phyloP scores from a whole-genome alignment of 257 asterid genomes.

The Solanum chiquidenum region DNA sequence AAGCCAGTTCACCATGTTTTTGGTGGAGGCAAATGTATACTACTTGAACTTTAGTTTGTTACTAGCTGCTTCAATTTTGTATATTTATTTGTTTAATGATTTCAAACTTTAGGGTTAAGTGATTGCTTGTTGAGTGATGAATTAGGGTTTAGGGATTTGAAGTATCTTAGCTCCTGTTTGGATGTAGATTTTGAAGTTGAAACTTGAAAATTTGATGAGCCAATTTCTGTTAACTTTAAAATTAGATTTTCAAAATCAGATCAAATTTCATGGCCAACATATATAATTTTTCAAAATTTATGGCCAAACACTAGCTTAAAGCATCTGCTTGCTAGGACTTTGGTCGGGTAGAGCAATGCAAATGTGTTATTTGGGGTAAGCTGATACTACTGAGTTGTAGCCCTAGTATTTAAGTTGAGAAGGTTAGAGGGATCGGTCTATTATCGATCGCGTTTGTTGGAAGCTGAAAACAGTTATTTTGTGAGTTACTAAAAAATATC shows the following conservation, averaged over 20 bases:
- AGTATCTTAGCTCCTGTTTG: neutral
- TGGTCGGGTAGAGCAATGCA: neutral
- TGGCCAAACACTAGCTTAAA: neutral
- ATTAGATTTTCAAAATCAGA: too few species aligned
- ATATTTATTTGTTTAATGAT: neutral
- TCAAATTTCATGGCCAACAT: neutral
- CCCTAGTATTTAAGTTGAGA: neutral
- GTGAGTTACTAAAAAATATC: neutral
- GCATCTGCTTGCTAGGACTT: neutral
- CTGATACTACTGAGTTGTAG: neutral
- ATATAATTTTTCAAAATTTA: too few species aligned
- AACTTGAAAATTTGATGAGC: neutral
- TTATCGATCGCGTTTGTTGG: neutral
- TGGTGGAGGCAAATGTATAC: slow-evolving; percentile 72
- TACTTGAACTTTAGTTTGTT: neutral
- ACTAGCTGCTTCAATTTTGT: neutral
- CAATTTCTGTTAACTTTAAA: too few species aligned
- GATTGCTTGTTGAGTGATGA: neutral
- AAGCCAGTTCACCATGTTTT: slow-evolving; percentile 66
- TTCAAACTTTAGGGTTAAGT: neutral
- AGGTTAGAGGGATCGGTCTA: neutral
- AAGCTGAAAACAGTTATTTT: neutral
- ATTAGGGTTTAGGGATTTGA: neutral
- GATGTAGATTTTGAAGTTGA: neutral
- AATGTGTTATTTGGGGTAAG: neutral